Percentiles rank a stretch among this genome's conserved stretches.
These are phyloP conservation scores for Didymellaceae sp. DNA, from an alignment of 2,329 filamentous ascomycete genomes.

Conservation along the genomic window DNA sequence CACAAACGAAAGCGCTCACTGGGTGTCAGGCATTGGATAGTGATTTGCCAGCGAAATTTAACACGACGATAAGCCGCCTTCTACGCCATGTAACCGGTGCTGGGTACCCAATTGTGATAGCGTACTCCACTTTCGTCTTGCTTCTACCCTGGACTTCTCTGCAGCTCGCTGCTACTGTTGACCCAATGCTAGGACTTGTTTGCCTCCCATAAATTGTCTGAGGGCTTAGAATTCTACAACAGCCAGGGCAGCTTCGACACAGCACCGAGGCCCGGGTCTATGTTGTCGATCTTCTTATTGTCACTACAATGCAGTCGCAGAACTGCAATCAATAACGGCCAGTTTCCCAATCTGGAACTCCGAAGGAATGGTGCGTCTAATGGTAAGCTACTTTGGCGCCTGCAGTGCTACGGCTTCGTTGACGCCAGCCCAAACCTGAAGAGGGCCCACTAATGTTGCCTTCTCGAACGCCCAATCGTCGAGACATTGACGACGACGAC, in stretches of 20 bases:
- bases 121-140: neutral
- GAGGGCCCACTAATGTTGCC: neutral
- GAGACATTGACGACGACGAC: neutral
- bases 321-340: too few relatives aligned
- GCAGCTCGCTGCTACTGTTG: neutral
- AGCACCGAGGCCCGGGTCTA: too few relatives aligned
- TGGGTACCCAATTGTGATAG: slow-evolving; percentile 8
- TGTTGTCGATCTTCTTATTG: neutral
- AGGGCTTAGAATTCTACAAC: too few relatives aligned
- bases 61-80: neutral
- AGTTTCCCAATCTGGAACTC: neutral
- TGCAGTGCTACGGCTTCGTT: neutral
- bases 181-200: neutral
- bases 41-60: neutral
- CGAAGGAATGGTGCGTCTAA: slow-evolving; percentile 1
- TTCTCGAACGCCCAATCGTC: slow-evolving; percentile 2
- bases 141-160: neutral
- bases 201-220: too few relatives aligned
- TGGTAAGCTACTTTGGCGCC: slow-evolving; percentile 5
- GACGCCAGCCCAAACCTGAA: slow-evolving; percentile 9
- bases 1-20: neutral
- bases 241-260: too few relatives aligned
- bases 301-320: neutral
- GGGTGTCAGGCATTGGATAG: neutral
- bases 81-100: slow-evolving; percentile 5